Conservation (phyloP, 192 early-diverging fungal genomes). For the Geosiphon pyriformis region DNA sequence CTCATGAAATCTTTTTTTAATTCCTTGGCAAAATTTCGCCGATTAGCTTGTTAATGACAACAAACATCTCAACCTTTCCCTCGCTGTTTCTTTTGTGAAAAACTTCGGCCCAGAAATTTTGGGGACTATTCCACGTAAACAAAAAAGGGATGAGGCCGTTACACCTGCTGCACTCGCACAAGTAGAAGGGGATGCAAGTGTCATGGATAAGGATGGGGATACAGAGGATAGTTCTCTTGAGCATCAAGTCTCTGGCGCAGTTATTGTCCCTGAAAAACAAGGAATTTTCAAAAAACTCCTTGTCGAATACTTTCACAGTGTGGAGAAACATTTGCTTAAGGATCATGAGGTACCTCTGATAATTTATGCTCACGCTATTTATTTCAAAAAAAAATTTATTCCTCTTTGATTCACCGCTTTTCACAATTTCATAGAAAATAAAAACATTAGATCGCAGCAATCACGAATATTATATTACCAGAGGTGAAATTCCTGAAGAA, state of each 20-base stretch:
- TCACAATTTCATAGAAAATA: conserved; percentile 48
- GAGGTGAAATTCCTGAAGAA: conserved; percentile 77
- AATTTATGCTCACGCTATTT: not conserved
- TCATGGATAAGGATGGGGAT: conserved; percentile 5
- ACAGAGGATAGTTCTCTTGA: conserved; percentile 21
- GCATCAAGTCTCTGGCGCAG: conserved; percentile 10
- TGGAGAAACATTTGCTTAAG: conserved; percentile 55
- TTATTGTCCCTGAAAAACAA: conserved; percentile 35
- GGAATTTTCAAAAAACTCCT: conserved; percentile 45
- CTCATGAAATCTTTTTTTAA: not conserved
- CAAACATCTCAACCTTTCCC: conserved; percentile 49
- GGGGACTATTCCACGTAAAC: conserved; percentile 41
- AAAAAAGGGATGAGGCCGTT: conserved; percentile 33
- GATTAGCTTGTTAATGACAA: conserved; percentile 40
- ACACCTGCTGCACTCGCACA: not conserved
- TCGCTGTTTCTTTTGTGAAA: conserved; percentile 49
- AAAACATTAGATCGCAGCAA: conserved; percentile 68
- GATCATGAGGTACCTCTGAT: conserved; percentile 54
- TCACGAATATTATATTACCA: conserved; percentile 73
- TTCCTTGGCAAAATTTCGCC: too few relatives aligned
- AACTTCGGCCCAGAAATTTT: conserved; percentile 49
- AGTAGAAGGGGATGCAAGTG: not conserved
- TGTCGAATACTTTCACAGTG: conserved; percentile 52
- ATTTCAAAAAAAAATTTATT: not conserved
- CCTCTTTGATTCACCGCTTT: not conserved